A percentile compares a stretch with the other conserved stretches of the same genome.
Evolutionary conservation across 495 filamentous ascomycete genomes (phyloP).

Genomic region (Aspergillus mulundensis): DNA sequence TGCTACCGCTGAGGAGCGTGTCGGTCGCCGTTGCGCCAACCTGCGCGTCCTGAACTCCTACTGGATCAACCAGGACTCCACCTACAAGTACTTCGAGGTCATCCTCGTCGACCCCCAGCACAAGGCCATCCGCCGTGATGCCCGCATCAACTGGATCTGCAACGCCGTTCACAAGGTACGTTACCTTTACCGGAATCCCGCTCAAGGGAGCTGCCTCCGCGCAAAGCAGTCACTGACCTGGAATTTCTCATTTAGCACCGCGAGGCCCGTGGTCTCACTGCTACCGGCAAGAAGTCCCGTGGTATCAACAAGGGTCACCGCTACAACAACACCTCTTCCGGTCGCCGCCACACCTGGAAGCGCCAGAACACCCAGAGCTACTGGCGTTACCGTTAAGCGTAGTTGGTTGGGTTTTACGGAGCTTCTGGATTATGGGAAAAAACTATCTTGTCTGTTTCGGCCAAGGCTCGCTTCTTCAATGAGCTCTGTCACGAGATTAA

Average conservation of each 20-base stretch:
- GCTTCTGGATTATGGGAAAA: constrained; percentile 34
- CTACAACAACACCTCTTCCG: constrained; percentile 95
- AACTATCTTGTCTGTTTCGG: constrained; percentile 32
- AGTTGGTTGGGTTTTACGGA: constrained; percentile 17
- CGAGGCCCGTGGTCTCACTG: constrained; percentile 91
- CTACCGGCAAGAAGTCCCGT: constrained; percentile 98
- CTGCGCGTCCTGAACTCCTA: constrained; percentile 98
- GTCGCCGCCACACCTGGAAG: constrained; percentile 99
- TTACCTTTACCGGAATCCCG: not conserved
- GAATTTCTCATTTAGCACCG: constrained; percentile 66
- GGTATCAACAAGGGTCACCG: constrained; percentile 98
- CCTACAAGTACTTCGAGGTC: constrained; percentile 99
- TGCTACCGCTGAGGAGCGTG: constrained; percentile 98
- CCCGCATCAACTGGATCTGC: constrained; percentile 99
- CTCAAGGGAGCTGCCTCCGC: too few species aligned
- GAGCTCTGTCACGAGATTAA: constrained; percentile 36
- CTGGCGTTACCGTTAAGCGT: constrained; percentile 74
- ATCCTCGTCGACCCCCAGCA: constrained; percentile 99
- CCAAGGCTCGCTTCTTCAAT: constrained; percentile 31
- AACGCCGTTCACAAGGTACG: constrained; percentile 93
- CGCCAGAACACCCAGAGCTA: constrained; percentile 95
- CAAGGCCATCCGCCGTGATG: constrained; percentile 98
- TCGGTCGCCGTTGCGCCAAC: constrained; percentile 97
- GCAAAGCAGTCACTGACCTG: constrained; percentile 19
- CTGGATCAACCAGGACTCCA: constrained; percentile 99